These are phyloP conservation scores for Brassica cretica DNA, from an alignment of 345 rosid genomes.

Conservation along the genomic window DNA sequence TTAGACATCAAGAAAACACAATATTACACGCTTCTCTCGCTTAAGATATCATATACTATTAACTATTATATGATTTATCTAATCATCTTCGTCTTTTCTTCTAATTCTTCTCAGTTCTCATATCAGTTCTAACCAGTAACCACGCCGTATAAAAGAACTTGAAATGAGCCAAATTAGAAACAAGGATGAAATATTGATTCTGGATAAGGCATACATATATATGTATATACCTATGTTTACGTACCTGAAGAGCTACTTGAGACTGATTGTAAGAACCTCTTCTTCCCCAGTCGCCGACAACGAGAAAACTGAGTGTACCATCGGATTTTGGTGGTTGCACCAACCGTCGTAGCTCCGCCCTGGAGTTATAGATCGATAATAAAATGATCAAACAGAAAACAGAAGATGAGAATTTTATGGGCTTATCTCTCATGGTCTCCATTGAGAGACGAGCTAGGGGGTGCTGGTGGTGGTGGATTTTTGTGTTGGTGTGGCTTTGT, in stretches of 20 bases:
- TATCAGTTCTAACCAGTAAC: background rate
- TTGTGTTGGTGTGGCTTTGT: slow-evolving; percentile 12
- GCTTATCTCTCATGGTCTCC: slow-evolving; percentile 34
- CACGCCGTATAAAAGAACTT: background rate
- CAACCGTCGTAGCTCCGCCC: slow-evolving; percentile 48
- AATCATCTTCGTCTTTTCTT: slow-evolving; percentile 8
- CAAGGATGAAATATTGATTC: background rate
- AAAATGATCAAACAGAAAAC: slow-evolving; percentile 4
- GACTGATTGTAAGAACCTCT: slow-evolving; percentile 64
- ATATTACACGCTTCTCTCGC: slow-evolving; percentile 12
- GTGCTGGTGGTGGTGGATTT: background rate
- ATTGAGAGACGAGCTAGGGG: slow-evolving; percentile 14
- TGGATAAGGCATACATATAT: background rate
- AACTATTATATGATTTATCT: background rate
- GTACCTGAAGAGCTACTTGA: slow-evolving; percentile 67
- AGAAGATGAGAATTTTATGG: background rate
- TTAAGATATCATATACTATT: background rate
- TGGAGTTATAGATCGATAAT: slow-evolving; percentile 3
- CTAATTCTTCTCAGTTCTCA: background rate
- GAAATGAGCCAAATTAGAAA: background rate
- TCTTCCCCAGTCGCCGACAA: slow-evolving; percentile 85
- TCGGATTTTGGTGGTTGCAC: slow-evolving; percentile 49
- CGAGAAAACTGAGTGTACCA: slow-evolving; percentile 61
- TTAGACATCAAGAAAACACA: slow-evolving; percentile 31
- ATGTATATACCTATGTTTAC: background rate